phyloP scores from a whole-genome alignment of 148 eudicot genomes.

The Euryodendron excelsum region DNA sequence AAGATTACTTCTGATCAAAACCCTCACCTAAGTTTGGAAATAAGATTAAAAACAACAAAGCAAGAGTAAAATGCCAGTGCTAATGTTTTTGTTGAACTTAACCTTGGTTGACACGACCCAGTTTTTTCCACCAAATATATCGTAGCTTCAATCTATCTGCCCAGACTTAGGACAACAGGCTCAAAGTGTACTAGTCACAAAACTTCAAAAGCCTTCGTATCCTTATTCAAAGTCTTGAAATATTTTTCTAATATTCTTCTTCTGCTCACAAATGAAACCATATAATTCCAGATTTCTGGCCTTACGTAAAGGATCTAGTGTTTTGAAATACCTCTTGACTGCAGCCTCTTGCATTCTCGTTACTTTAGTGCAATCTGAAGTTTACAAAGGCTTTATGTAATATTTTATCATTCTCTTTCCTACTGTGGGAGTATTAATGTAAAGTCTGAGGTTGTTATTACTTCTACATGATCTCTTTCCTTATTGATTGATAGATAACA shows the following conservation, averaged over 20 bases:
- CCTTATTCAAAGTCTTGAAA: background rate
- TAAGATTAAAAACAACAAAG: background rate
- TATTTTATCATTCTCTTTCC: background rate
- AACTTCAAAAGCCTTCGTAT: background rate
- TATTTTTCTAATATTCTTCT: background rate
- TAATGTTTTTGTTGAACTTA: no score
- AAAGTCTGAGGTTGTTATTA: no score
- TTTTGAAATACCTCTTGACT: background rate
- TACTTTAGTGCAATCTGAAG: background rate
- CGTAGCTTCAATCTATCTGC: background rate
- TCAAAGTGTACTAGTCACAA: background rate
- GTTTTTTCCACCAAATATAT: background rate
- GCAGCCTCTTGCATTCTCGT: background rate
- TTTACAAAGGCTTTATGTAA: no score
- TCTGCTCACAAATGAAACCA: background rate
- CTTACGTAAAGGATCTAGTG: background rate
- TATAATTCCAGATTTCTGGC: background rate
- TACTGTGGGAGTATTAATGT: background rate
- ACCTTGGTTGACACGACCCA: no score
- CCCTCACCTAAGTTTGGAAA: no score
- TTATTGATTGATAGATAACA: no score
- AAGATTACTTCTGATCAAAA: no score
- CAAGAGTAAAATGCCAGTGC: no score
- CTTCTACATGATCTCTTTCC: no score
- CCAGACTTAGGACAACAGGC: background rate